Evolutionary conservation across 179 eudicot genomes (phyloP), one percentile per base, ranked within the genome.

Genomic region (Amaranthus tricolor): DNA sequence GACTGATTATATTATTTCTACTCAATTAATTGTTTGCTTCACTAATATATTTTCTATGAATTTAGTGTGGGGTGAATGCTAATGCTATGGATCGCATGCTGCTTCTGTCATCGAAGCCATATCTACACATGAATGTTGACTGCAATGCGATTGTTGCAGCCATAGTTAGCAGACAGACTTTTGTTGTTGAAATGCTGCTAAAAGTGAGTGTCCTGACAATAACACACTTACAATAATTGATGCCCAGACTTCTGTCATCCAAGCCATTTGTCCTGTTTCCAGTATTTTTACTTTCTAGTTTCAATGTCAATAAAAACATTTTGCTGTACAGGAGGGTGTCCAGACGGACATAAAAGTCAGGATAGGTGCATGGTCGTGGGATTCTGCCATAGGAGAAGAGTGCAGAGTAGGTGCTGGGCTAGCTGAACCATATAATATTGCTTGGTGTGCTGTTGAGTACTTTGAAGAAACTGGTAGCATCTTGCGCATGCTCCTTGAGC

Each of bases 311-410:
- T 24, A 21, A 52, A 9, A 57, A 16, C 15, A 7, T 50, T 59
- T 31, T 48, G 31, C 44, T 65, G 17, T 6, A 56, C 73, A 89
- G 91, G 83, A 62, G 64, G 83, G 91, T 13, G 85, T 80, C 60
- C 77, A 83, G 73, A 79, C 78, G 20, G 88, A 89, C 74, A 75
- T 77, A 65, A 86, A 79, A 79, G 91, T 82, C 60, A 81, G 88
- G 51, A 66, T 89, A 43, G 93, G 93, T 43, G 89, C 93, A 20
- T 89, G 93, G 93, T 83, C 89, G 44, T 89, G 93, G 91, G 93
- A 89, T 63, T 64, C 71, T 50, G 59, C 79, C 19, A 80, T 88
- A 14, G 89, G 93, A 74, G 93, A 89, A 68, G 91, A 89, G 78
- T 84, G 81, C 77, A 84, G 86, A 62, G 93, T 89, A 52, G 93